phyloP scores from a whole-genome alignment of 148 eudicot species.

The Cornus suecica region DNA sequence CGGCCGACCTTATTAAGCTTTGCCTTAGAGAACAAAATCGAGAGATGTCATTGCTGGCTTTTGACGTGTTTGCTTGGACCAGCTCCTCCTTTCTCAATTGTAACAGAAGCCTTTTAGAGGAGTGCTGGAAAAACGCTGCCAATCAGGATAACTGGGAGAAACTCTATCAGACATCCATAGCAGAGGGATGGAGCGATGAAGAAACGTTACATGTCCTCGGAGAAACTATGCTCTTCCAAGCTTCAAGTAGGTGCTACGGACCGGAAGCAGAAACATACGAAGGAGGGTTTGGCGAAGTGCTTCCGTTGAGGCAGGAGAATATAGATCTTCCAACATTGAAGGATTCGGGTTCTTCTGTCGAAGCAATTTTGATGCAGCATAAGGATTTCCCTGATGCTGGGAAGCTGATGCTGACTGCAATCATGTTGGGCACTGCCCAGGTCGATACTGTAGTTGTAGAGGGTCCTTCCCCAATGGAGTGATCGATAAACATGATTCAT shows the following conservation, averaged over 20 bases:
- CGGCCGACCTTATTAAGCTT: slow-evolving; percentile 71
- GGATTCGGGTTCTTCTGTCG: slow-evolving; percentile 63
- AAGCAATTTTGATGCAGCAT: slow-evolving; percentile 85
- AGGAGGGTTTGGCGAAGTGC: slow-evolving; percentile 68
- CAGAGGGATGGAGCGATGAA: slow-evolving; percentile 89
- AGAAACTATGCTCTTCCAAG: slow-evolving; percentile 72
- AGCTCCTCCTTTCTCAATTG: slow-evolving; percentile 68
- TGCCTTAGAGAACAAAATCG: slow-evolving; percentile 58
- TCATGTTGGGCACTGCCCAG: slow-evolving; percentile 54
- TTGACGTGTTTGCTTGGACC: slow-evolving; percentile 91
- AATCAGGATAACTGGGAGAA: slow-evolving; percentile 84
- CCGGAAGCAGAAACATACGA: slow-evolving; percentile 58
- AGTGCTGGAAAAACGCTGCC: slow-evolving; percentile 80
- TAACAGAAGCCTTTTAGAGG: slow-evolving; percentile 75
- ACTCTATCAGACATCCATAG: slow-evolving; percentile 51
- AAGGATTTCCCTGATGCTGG: slow-evolving; percentile 82
- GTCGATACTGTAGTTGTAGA: slow-evolving; percentile 33
- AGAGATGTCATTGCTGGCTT: slow-evolving; percentile 59
- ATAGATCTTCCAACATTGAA: slow-evolving; percentile 28
- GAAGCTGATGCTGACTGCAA: slow-evolving; percentile 76
- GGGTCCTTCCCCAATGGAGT: slow-evolving; percentile 59
- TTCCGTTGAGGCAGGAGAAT: slow-evolving; percentile 68
- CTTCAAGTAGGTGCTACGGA: slow-evolving; percentile 81
- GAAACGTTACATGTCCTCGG: slow-evolving; percentile 46
- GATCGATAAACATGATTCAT: not conserved